Evolutionary conservation across 108 stramenopile species (phyloP).

Genomic region (Epithemia pelagica): DNA sequence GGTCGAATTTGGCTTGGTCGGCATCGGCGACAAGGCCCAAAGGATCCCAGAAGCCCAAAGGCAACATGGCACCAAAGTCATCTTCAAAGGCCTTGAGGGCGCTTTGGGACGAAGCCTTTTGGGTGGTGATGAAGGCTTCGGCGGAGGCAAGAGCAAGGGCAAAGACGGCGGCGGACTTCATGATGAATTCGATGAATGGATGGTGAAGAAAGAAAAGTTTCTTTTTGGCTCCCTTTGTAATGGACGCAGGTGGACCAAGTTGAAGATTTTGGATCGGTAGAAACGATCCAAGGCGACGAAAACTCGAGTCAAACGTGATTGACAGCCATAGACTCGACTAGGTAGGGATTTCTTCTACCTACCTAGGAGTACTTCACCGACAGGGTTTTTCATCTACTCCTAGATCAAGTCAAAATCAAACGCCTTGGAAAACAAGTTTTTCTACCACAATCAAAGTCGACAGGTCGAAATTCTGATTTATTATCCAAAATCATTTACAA

Average conservation of each 20-base stretch:
- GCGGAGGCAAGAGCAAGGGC: slow-evolving; percentile 27
- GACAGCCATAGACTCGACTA: too few relatives aligned
- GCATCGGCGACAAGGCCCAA: slow-evolving; percentile 47
- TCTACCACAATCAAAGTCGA: too few relatives aligned
- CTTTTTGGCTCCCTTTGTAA: background rate
- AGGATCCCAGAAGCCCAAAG: slow-evolving; percentile 54
- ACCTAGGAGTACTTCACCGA: too few relatives aligned
- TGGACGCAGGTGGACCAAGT: background rate
- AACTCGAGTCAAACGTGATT: too few relatives aligned
- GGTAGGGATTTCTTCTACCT: too few relatives aligned
- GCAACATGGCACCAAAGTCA: slow-evolving; percentile 32
- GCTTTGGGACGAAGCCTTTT: background rate
- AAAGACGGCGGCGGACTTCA: slow-evolving; percentile 30
- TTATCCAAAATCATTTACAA: too few relatives aligned
- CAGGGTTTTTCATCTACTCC: too few relatives aligned
- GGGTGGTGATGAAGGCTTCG: slow-evolving; percentile 28
- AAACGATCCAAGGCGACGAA: background rate
- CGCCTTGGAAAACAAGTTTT: too few relatives aligned
- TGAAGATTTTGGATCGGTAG: slow-evolving; percentile 4
- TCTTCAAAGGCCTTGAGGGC: slow-evolving; percentile 3
- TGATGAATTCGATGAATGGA: slow-evolving; percentile 11
- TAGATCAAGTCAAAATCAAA: too few relatives aligned
- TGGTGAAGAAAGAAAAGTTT: background rate
- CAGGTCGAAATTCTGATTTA: too few relatives aligned
- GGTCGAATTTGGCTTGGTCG: slow-evolving; percentile 39